These are phyloP conservation scores for Apiospora rasikravindrae DNA, from an alignment of 2,329 filamentous ascomycete species.

Conservation along the genomic window DNA sequence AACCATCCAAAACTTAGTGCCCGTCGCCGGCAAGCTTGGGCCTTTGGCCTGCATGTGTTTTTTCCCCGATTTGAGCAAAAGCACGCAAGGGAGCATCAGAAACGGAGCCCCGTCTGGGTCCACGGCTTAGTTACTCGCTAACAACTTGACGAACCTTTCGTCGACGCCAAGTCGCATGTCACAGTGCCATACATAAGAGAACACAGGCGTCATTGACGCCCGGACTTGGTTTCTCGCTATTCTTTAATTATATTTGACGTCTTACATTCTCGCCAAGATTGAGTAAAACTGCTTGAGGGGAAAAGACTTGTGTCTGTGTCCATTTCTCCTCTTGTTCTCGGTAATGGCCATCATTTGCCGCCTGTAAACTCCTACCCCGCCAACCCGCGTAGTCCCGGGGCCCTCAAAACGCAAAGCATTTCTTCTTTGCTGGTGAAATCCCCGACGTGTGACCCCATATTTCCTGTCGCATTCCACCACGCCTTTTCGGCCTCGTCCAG, in stretches of 20 bases:
- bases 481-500: conserved; percentile 14
- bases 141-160: not conserved
- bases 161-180: not conserved
- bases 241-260: not conserved
- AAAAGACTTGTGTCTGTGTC: not conserved
- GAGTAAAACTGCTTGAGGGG: not conserved
- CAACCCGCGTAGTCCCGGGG: not conserved
- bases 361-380: not conserved
- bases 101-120: not conserved
- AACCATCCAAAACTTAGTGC: conserved; percentile 6
- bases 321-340: not conserved
- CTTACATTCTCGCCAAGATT: not conserved
- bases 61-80: conserved; percentile 6
- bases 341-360: not conserved
- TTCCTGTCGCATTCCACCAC: not conserved
- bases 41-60: not conserved
- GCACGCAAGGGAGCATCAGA: not conserved
- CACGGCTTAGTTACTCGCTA: not conserved
- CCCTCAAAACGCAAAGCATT: too few species aligned
- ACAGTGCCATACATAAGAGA: not conserved
- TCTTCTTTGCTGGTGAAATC: not conserved
- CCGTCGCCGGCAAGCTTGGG: conserved; percentile 7
- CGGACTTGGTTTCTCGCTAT: not conserved
- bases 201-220: not conserved
- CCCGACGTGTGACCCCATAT: not conserved